Evolutionary conservation across 495 filamentous ascomycete species (phyloP).

Genomic region (Penicillium maclennaniae): DNA sequence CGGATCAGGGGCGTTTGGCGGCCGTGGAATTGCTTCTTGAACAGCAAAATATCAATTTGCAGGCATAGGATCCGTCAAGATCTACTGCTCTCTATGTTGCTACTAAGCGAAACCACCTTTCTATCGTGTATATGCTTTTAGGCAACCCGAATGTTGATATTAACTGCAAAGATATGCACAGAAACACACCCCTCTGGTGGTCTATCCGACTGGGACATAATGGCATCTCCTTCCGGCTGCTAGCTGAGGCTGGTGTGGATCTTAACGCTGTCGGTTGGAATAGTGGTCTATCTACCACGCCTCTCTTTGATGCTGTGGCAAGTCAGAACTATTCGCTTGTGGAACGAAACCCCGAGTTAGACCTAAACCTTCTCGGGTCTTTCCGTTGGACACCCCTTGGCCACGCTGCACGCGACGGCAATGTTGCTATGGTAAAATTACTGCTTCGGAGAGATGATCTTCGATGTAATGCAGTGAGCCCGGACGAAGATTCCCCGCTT

Average conservation of each 20-base stretch:
- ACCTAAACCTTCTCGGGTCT: background rate
- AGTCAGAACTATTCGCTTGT: background rate
- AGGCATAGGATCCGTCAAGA: background rate
- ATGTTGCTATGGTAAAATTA: conserved; percentile 4
- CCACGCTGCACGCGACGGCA: conserved; percentile 2
- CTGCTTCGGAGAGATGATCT: conserved; percentile 1
- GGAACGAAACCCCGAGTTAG: background rate
- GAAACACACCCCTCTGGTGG: conserved; percentile 3
- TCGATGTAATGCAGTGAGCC: conserved; percentile 1
- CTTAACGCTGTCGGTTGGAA: background rate
- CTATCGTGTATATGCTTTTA: background rate
- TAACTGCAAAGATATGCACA: background rate
- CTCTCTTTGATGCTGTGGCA: conserved; percentile 2
- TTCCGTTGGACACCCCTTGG: conserved; percentile 2
- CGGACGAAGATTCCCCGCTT: no score
- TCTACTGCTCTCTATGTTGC: conserved; percentile 1
- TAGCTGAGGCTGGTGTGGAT: background rate
- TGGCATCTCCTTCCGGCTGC: background rate
- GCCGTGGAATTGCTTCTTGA: background rate
- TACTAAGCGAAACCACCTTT: conserved; percentile 1
- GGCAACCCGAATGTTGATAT: background rate
- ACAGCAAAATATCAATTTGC: conserved; percentile 1
- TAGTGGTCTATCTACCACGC: background rate
- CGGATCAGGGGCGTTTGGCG: background rate
- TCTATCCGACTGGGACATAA: no score